Evolutionary conservation across 345 rosid genomes (phyloP).

Genomic region (Arabis alpina): DNA sequence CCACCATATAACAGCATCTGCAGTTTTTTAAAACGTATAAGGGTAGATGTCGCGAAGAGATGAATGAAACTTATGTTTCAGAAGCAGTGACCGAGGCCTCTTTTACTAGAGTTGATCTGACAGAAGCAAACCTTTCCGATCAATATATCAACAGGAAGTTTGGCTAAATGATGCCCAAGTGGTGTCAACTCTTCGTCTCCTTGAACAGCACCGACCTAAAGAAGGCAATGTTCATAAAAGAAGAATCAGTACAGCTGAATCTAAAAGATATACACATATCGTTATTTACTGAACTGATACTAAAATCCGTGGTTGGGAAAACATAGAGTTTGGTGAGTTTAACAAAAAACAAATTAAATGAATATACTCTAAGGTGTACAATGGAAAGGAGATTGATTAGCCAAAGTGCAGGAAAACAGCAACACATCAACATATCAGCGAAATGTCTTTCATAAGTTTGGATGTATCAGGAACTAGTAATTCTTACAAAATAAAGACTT

Average conservation of each 20-base stretch:
- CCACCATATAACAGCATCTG: constrained; percentile 94
- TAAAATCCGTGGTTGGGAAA: not conserved
- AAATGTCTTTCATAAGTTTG: constrained; percentile 1
- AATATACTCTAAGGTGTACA: constrained; percentile 7
- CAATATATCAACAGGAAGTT: constrained; percentile 88
- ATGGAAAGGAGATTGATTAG: not conserved
- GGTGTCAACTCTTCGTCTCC: constrained; percentile 90
- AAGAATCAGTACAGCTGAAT: constrained; percentile 14
- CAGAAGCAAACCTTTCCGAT: constrained; percentile 74
- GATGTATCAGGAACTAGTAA: constrained; percentile 5
- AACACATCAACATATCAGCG: not conserved
- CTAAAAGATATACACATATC: not conserved
- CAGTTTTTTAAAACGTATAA: constrained; percentile 41
- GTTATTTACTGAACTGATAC: not conserved
- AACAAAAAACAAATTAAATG: not conserved
- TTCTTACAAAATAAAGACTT: not conserved
- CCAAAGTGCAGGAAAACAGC: constrained; percentile 12
- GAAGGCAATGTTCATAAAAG: constrained; percentile 25
- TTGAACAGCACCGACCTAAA: constrained; percentile 91
- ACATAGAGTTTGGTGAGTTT: not conserved
- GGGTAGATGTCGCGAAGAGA: constrained; percentile 16
- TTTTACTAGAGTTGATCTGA: not conserved
- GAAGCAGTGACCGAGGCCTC: constrained; percentile 10
- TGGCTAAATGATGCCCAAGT: constrained; percentile 91
- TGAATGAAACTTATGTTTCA: constrained; percentile 1